Conservation (phyloP, 1,139 yeast genomes). For the Geotrichum phurueaensis region DNA sequence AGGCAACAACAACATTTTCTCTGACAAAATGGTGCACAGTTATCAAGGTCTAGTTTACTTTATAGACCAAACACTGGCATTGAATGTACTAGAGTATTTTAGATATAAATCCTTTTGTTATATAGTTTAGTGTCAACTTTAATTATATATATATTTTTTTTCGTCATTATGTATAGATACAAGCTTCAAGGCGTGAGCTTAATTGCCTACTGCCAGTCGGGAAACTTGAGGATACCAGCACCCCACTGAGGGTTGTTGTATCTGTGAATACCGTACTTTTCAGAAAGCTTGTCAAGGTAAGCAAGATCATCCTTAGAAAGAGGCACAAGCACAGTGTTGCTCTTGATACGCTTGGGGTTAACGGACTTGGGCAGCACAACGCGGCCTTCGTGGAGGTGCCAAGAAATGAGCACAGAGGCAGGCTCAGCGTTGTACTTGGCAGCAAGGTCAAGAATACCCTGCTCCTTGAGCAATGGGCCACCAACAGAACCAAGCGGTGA, state of each 20-base stretch:
- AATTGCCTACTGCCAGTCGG: slow-evolving; percentile 27
- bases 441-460: neutral
- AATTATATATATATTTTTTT: no score
- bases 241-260: slow-evolving; percentile 34
- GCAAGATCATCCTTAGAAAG: slow-evolving; percentile 52
- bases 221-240: slow-evolving; percentile 28
- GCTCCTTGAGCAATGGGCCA: slow-evolving; percentile 50
- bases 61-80: no score
- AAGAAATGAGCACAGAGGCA: slow-evolving; percentile 60
- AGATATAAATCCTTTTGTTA: no score
- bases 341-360: slow-evolving; percentile 52
- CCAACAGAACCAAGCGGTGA: slow-evolving; percentile 72
- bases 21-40: no score
- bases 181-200: neutral
- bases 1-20: no score
- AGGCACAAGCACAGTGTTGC: slow-evolving; percentile 49
- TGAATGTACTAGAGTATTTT: no score
- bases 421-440: slow-evolving; percentile 37
- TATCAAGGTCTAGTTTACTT: no score
- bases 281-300: slow-evolving; percentile 36
- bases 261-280: neutral
- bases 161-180: no score
- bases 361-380: slow-evolving; percentile 73
- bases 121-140: no score
- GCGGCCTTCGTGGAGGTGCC: slow-evolving; percentile 66